Percentiles rank a stretch among this genome's conserved stretches.
These are phyloP conservation scores for Penicillium sumatraense DNA, from an alignment of 2,329 filamentous ascomycete genomes.

Conservation along the genomic window DNA sequence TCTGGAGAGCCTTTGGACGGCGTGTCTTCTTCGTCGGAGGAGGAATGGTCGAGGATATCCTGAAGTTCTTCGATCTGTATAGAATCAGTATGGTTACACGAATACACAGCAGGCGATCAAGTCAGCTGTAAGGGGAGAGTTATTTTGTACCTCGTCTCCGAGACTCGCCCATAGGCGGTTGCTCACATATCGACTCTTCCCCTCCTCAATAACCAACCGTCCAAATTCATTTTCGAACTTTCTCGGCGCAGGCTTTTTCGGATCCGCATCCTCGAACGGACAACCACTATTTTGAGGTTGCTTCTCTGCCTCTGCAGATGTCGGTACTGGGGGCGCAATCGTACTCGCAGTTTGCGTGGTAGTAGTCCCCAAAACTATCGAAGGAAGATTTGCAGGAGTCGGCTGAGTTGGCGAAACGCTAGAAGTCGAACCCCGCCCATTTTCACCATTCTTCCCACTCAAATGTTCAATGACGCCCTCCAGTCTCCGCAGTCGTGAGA, in stretches of 20 bases:
- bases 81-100: constrained; percentile 13
- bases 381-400: constrained; percentile 10
- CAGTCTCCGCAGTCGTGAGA: constrained; percentile 61
- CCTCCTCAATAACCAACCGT: constrained; percentile 63
- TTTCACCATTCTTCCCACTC: constrained; percentile 50
- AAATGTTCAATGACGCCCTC: constrained; percentile 66
- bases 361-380: constrained; percentile 8
- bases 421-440: constrained; percentile 17
- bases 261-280: constrained; percentile 29
- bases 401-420: constrained; percentile 14
- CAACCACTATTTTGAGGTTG: constrained; percentile 8
- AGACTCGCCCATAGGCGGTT: constrained; percentile 66
- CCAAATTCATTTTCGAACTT: constrained; percentile 52
- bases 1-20: constrained; percentile 48
- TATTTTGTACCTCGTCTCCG: constrained; percentile 58
- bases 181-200: constrained; percentile 64
- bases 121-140: neutral
- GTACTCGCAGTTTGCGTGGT: no score
- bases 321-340: neutral
- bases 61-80: constrained; percentile 67
- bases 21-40: constrained; percentile 60
- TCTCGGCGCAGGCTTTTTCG: constrained; percentile 21
- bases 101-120: neutral
- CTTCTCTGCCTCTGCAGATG: neutral
- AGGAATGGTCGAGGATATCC: constrained; percentile 62